Percentiles rank a stretch among this genome's conserved stretches.
Conservation (phyloP, 768 basidiomycete genomes). For the Lactifluus subvellereus region DNA sequence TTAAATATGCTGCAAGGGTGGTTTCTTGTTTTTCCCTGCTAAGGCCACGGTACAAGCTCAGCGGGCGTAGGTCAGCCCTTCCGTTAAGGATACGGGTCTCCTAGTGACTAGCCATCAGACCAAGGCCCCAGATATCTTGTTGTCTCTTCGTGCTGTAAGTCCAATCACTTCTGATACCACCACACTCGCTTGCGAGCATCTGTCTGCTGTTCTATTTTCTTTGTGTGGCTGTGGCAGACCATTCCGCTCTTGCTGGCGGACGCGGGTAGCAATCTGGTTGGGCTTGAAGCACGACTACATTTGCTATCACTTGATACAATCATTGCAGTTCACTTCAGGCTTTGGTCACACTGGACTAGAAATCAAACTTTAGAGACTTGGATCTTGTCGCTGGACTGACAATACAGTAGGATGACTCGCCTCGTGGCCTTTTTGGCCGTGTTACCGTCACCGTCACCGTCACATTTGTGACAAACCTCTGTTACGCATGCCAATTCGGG, state of each 20-base stretch:
- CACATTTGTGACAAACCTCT: too few species aligned
- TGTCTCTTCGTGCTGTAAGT: not conserved
- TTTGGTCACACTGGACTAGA: conserved; percentile 15
- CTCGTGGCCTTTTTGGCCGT: not conserved
- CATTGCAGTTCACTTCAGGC: not conserved
- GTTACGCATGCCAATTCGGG: not conserved
- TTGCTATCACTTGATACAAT: conserved; percentile 9
- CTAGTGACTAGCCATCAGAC: not conserved
- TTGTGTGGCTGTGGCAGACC: not conserved
- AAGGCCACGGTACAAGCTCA: not conserved
- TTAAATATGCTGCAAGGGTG: not conserved
- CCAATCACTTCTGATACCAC: not conserved
- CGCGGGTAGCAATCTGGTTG: not conserved
- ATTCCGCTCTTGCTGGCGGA: not conserved
- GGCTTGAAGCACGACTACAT: conserved; percentile 8
- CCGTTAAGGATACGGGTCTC: not conserved
- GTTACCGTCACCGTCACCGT: not conserved
- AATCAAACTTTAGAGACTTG: conserved; percentile 2
- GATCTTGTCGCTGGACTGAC: not conserved
- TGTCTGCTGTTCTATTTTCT: not conserved
- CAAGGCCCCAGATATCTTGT: not conserved
- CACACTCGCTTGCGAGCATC: not conserved
- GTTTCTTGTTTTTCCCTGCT: not conserved
- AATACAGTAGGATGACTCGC: not conserved
- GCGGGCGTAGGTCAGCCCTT: not conserved